These are phyloP conservation scores for Pseudogymnoascus verrucosus DNA, from an alignment of 2,329 filamentous ascomycete genomes.

Conservation along the genomic window DNA sequence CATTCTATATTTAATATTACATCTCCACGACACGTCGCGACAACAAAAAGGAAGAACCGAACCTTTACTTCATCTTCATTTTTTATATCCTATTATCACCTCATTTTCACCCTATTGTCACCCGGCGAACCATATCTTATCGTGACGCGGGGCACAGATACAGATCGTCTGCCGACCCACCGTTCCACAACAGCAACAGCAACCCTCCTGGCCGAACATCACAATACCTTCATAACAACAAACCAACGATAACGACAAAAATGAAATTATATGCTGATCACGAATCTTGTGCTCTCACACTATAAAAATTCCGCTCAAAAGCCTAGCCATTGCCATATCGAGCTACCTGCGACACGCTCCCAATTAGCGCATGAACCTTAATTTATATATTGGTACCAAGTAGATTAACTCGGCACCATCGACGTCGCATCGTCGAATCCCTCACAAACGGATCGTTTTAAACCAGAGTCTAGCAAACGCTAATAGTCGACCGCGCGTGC, in stretches of 20 bases:
- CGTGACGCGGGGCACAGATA: neutral
- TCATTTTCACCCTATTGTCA: neutral
- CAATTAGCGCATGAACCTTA: neutral
- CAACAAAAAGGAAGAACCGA: neutral
- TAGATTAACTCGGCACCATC: neutral
- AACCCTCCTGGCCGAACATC: neutral
- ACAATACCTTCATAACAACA: neutral
- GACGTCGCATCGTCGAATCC: neutral
- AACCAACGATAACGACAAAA: neutral
- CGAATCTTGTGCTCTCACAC: neutral
- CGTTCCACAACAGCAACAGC: neutral
- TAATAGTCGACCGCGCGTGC: neutral
- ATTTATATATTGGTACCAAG: neutral
- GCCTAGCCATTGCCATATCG: neutral
- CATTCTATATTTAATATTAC: neutral
- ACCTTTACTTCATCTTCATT: neutral
- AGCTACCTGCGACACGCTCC: neutral
- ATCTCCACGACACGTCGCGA: neutral
- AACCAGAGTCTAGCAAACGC: neutral
- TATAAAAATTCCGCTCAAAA: neutral
- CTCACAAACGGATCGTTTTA: neutral
- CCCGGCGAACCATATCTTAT: neutral
- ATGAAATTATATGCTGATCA: neutral
- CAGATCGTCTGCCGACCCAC: neutral
- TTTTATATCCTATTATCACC: neutral